Evolutionary conservation across 352 stramenopile species (phyloP).

Genomic region (Discostella stelligera): DNA sequence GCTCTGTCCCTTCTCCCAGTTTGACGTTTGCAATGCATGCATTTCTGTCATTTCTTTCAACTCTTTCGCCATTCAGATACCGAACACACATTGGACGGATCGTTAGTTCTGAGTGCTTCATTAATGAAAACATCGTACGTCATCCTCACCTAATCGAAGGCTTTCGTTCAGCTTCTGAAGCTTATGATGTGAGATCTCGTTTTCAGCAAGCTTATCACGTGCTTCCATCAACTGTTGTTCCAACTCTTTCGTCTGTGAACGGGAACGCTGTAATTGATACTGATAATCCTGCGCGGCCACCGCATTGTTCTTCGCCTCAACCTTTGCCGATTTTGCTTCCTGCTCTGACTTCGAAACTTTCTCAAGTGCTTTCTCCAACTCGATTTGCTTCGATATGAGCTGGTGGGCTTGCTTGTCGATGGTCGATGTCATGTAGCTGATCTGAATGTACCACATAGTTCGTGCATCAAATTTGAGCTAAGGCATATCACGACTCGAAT

Average conservation of each 20-base stretch:
- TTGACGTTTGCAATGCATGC: slow-evolving; percentile 12
- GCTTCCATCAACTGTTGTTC: slow-evolving; percentile 30
- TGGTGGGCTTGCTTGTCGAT: slow-evolving; percentile 16
- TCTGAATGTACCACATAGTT: slow-evolving; percentile 6
- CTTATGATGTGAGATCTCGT: slow-evolving; percentile 18
- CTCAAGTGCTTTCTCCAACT: slow-evolving; percentile 21
- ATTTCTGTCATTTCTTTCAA: slow-evolving; percentile 23
- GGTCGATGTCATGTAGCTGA: slow-evolving; percentile 18
- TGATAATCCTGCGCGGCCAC: slow-evolving; percentile 9
- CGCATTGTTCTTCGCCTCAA: slow-evolving; percentile 15
- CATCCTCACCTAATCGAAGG: slow-evolving; percentile 16
- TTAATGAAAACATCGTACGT: neutral
- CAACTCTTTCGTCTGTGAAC: slow-evolving; percentile 22
- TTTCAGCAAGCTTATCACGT: slow-evolving; percentile 25
- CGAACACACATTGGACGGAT: neutral
- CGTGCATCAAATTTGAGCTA: neutral
- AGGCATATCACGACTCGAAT: neutral
- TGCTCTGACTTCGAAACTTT: slow-evolving; percentile 20
- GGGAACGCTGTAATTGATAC: slow-evolving; percentile 10
- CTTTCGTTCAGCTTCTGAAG: slow-evolving; percentile 22
- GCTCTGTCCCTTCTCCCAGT: slow-evolving; percentile 16
- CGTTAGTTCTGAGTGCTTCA: neutral
- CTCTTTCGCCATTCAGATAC: slow-evolving; percentile 13
- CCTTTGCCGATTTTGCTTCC: slow-evolving; percentile 9
- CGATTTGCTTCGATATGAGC: slow-evolving; percentile 20